Evolutionary conservation across 768 basidiomycete genomes (phyloP), one percentile per base, ranked within the genome.

Genomic region (Polyporus arcularius): DNA sequence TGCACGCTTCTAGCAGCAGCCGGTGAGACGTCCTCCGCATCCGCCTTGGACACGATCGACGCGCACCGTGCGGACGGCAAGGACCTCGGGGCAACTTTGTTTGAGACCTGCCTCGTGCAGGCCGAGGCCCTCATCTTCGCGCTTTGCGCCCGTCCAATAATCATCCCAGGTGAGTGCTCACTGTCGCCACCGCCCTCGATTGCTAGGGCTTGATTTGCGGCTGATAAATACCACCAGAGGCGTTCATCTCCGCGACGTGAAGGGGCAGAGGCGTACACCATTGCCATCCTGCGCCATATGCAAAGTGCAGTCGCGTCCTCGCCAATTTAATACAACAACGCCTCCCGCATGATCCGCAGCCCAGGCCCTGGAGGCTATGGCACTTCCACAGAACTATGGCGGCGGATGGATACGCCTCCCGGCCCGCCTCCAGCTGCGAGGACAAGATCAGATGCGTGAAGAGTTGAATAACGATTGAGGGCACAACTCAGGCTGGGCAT

Each of bases 1-100:
- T 39, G 53, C 49, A 60, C 40, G 21, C 53, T 26, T 32, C 45
- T 11, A 50, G 47, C 54, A 55, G 28, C 43, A 39, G 40, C n/a
- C 28, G 40, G 39, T 28, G 48, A 50, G 50, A 26, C 57, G 32
- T 28, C 57, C 30, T 3, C 47, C 21, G 14, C 11, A 40, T 48
- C 26, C 28, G 21, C 21, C 21, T 26, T 26, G 1, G 21, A 26
- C 21, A 26, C 21, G 21, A 26, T 26, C 35, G 11, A 35, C 35
- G 11, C 11, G 35, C 35, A 35, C 35, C 35, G 35, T 35, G 35
- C 35, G 35, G 35, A 35, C 11, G 35, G 6, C 35, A 7, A 35
- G 7, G 35, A 1, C 11, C 35, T 11, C 35, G 35, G 35, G 35
- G 11, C 35, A 35, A 35, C 35, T 11, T 35, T 35, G 35, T 35